Evolutionary conservation across 495 filamentous ascomycete species (phyloP), one percentile per base, ranked within the genome.

Genomic region (Cercophora sp.): DNA sequence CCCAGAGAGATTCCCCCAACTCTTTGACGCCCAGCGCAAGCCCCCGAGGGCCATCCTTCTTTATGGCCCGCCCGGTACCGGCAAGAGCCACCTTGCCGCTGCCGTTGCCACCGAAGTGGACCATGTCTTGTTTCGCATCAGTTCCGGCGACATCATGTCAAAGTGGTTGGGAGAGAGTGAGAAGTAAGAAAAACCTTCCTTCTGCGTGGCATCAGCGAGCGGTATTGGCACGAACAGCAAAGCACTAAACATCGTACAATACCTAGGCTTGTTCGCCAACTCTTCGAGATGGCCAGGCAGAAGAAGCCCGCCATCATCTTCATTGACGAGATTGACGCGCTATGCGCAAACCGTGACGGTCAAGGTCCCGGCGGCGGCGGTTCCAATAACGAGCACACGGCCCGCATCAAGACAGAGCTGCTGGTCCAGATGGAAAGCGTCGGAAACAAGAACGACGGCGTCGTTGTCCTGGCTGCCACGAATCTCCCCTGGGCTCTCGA

Each of bases 121-220:
- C 24, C 51, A 62, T 36, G 54, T 54, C 18, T 32, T 62, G 27
- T 58, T 62, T 76, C 92, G 88, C 63, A 90, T 96, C 56, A 91
- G 87, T 70, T 88, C 85, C 70, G 89, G 85, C 74, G 91, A 96
- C 64, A 66, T 96, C 65, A 89, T 95, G 15, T 88, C 84, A 31
- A 96, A 96, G 66, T 96, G 90, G 90, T 93, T 96, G 87, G 91
- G 91, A 69, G 91, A 96, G 68, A 89, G 84, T 78, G 91, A 96
- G 79, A 78, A 90, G 91, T 91, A 71, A 46, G 75, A 55, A 42
- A 16, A 18, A 16, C 48, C 46, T 29, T 24, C 5, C 16, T 4
- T n/a, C n/a, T n/a, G n/a, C n/a, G n/a, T n/a, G n/a, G n/a, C n/a
- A n/a, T n/a, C n/a, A n/a, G n/a, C n/a, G n/a, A n/a, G n/a, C n/a